Conservation (phyloP, 441 rosid genomes). For the Adansonia gregorii region DNA sequence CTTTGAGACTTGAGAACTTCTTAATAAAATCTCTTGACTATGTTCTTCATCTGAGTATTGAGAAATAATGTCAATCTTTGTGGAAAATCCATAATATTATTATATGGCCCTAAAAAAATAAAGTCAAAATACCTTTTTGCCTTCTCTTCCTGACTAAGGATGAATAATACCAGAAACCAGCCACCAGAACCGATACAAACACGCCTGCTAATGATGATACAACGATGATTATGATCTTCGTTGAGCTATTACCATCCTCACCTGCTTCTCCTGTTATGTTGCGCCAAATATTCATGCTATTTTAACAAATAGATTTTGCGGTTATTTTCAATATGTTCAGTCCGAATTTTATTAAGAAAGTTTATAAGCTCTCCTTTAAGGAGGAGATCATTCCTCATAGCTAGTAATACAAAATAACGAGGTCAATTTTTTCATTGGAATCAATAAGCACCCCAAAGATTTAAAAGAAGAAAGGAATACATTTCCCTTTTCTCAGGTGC, state of each 20-base stretch:
- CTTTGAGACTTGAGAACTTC: slow-evolving; percentile 18
- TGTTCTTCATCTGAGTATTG: slow-evolving; percentile 20
- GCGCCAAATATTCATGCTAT: slow-evolving; percentile 3
- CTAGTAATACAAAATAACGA: not conserved
- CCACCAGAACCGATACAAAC: not conserved
- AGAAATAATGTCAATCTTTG: not conserved
- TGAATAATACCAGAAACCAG: slow-evolving; percentile 18
- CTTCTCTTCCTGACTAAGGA: slow-evolving; percentile 22
- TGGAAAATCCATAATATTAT: not conserved
- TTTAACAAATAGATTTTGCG: not conserved
- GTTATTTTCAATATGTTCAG: not conserved
- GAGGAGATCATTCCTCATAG: not conserved
- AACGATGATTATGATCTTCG: slow-evolving; percentile 16
- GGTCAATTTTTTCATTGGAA: not conserved
- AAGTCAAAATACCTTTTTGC: slow-evolving; percentile 15
- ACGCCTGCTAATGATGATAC: slow-evolving; percentile 24
- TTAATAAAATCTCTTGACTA: slow-evolving; percentile 31
- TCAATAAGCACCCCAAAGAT: not conserved
- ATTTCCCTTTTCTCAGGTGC: not conserved
- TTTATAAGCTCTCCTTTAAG: not conserved
- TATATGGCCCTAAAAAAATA: not conserved
- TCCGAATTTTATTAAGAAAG: not conserved
- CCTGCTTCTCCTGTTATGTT: slow-evolving; percentile 10
- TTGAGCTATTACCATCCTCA: slow-evolving; percentile 28
- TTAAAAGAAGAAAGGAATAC: not conserved